Conservation (phyloP, 495 filamentous ascomycete genomes). For the Talaromyces nanjingensis region DNA sequence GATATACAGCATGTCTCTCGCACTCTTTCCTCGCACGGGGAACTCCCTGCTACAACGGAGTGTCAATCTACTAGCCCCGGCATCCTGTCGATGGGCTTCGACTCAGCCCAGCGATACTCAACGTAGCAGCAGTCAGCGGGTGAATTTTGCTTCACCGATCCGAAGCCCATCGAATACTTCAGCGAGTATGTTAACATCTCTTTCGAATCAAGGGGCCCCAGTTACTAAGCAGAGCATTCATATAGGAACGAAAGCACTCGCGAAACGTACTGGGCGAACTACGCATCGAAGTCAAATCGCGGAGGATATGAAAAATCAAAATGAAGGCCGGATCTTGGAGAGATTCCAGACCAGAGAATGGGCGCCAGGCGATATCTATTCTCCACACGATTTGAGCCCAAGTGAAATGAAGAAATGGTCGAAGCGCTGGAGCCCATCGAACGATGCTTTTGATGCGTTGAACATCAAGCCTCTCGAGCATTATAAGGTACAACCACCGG, state of each 20-base stretch:
- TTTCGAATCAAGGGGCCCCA: background rate
- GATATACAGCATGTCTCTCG: conserved; percentile 1
- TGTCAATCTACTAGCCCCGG: background rate
- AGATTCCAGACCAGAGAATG: conserved; percentile 48
- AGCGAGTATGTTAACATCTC: conserved; percentile 1
- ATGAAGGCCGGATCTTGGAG: conserved; percentile 31
- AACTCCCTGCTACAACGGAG: background rate
- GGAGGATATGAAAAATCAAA: conserved; percentile 32
- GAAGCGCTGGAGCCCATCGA: conserved; percentile 36
- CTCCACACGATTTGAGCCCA: conserved; percentile 77
- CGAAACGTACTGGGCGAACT: conserved; percentile 15
- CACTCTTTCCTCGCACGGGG: background rate
- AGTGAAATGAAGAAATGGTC: conserved; percentile 67
- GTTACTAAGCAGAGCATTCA: background rate
- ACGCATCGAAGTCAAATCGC: conserved; percentile 19
- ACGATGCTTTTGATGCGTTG: conserved; percentile 74
- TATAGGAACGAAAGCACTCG: conserved; percentile 14
- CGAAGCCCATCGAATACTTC: background rate
- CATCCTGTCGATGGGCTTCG: conserved; percentile 33
- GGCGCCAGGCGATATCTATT: conserved; percentile 74
- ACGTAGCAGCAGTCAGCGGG: background rate
- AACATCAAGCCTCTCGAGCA: conserved; percentile 74
- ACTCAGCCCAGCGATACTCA: conserved; percentile 12
- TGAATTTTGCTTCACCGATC: background rate
- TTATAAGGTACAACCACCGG: conserved; percentile 62